These are phyloP conservation scores for Acanthamoeba healyi DNA, from an alignment of 208 protist genomes.

Conservation along the genomic window DNA sequence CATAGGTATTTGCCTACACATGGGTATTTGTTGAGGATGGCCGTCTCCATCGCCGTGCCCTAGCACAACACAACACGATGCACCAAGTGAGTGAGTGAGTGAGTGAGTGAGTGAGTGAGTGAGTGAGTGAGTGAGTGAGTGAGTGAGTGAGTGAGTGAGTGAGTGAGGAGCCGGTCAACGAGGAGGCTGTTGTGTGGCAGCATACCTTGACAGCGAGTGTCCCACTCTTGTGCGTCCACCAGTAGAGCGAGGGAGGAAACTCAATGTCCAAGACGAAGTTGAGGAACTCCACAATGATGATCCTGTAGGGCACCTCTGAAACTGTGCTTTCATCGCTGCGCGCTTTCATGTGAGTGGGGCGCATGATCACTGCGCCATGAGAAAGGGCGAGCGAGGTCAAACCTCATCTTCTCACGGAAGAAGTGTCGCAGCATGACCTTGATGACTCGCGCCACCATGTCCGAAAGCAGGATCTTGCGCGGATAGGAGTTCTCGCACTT, in stretches of 20 bases:
- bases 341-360: neutral
- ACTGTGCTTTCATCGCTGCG: neutral
- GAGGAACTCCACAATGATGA: conserved; percentile 47
- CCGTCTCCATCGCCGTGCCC: neutral
- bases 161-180: too few species aligned
- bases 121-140: too few species aligned
- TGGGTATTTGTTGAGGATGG: neutral
- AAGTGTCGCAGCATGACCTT: conserved; percentile 53
- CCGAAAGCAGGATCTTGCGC: conserved; percentile 52
- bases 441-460: conserved; percentile 45
- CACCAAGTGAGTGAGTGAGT: too few species aligned
- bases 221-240: conserved; percentile 15
- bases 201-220: neutral
- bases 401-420: conserved; percentile 46
- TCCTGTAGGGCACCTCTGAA: neutral
- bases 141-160: too few species aligned
- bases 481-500: conserved; percentile 50
- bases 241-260: neutral
- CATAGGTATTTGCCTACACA: neutral
- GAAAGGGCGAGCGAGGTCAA: neutral
- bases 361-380: neutral
- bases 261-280: conserved; percentile 27
- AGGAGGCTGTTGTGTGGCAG: too few species aligned
- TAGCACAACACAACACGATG: too few species aligned
- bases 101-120: too few species aligned